Evolutionary conservation across 139 green algal genomes (phyloP), one percentile per base, ranked within the genome.

Genomic region (Desmodesmus armatus): DNA sequence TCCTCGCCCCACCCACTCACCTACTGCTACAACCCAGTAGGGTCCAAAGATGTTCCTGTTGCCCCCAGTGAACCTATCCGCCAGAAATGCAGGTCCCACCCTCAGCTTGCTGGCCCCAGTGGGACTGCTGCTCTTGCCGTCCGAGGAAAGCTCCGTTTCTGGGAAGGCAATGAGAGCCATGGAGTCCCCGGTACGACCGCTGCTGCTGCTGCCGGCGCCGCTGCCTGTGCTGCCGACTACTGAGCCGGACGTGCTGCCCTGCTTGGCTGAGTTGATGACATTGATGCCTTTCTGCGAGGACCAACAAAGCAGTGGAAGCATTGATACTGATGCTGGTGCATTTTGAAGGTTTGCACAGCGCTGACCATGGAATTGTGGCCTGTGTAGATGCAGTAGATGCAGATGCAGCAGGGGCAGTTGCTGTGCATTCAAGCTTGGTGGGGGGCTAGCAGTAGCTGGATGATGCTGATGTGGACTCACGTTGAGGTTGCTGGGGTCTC

Each of bases 1-100:
- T n/a, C n/a, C n/a, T n/a, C n/a, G n/a, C n/a, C n/a, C n/a, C n/a
- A n/a, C n/a, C n/a, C n/a, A 69, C 60, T 69, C 66, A 75, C 66
- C 35, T 29, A 21, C 33, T n/a, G 66, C 66, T 25, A 75, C 66
- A 37, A 75, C 37, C 66, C 66, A 75, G 66, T 75, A 75, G 23
- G 66, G 66, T 33, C 66, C 66, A 44, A 47, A 75, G 23, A 75
- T 49, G 66, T 7, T n/a, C 7, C 23, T 39, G 29, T 25, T 23
- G 5, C 33, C 33, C 27, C 15, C 44, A 29, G 5, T 9, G 33
- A 47, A 53, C 7, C 43, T 7, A 7, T 7, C 66, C 5, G 35
- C 43, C 66, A 75, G 35, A 15, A 75, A 75, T 19, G 27, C 11
- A 37, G 66, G 66, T 7, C 33, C 33, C n/a, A 75, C 66, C 7